Evolutionary conservation across 176 grass and related monocot genomes (phyloP).

Genomic region (Aegilops speltoides): DNA sequence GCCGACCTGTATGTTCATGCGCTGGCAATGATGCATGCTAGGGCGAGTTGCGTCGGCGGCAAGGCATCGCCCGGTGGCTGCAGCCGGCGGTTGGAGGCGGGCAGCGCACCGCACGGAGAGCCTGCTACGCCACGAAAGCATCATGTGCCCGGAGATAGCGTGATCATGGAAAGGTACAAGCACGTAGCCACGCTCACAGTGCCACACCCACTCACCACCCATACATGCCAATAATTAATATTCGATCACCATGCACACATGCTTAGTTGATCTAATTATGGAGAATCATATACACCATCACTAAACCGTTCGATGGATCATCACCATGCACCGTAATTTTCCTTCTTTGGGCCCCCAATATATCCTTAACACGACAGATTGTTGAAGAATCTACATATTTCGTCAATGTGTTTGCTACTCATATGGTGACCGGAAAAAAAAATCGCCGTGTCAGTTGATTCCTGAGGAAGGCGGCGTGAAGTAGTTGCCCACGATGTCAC

Average conservation of each 20-base stretch:
- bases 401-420: not conserved
- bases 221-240: not conserved
- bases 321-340: not conserved
- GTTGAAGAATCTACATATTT: not conserved
- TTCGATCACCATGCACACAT: not conserved
- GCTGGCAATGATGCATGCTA: slow-evolving; percentile 34
- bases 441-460: too few species aligned
- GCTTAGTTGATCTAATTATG: not conserved
- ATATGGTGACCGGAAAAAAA: too few species aligned
- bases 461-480: too few species aligned
- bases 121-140: slow-evolving; percentile 57
- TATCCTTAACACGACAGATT: not conserved
- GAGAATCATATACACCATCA: not conserved
- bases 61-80: slow-evolving; percentile 27
- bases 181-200: not conserved
- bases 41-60: slow-evolving; percentile 18
- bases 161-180: not conserved
- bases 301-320: not conserved
- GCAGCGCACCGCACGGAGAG: not conserved
- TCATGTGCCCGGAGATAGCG: slow-evolving; percentile 22
- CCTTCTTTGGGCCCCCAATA: not conserved
- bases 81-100: not conserved
- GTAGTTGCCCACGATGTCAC: too few species aligned
- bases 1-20: not conserved
- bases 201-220: not conserved